These are phyloP conservation scores for Mycena alexandri DNA, from an alignment of 768 basidiomycete species.

Conservation along the genomic window DNA sequence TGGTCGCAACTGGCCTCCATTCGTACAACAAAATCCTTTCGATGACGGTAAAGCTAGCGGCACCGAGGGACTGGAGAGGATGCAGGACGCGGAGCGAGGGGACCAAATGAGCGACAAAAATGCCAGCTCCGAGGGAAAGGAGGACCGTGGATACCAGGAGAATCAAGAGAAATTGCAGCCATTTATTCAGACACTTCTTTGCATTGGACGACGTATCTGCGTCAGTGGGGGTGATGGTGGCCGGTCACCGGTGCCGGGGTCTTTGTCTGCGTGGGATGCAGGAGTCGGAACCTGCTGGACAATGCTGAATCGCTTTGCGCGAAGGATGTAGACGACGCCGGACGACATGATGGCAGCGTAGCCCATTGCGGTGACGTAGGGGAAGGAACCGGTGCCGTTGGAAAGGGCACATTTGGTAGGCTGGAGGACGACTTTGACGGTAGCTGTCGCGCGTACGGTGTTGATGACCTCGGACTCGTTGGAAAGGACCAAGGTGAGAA, in stretches of 20 bases:
- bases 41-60: background rate
- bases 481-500: background rate
- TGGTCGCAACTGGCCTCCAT: background rate
- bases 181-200: no score
- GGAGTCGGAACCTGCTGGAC: background rate
- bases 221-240: background rate
- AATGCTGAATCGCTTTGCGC: conserved; percentile 9
- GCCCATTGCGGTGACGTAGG: conserved; percentile 9
- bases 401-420: conserved; percentile 19
- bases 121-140: background rate
- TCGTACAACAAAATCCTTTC: background rate
- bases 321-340: conserved; percentile 12
- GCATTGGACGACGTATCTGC: background rate
- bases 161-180: background rate
- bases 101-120: background rate
- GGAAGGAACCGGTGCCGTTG: background rate
- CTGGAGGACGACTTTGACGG: background rate
- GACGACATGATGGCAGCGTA: background rate
- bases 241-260: background rate
- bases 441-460: background rate
- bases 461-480: conserved; percentile 1
- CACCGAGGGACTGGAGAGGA: no score
- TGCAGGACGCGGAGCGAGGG: background rate
- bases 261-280: background rate
- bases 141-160: background rate